Evolutionary conservation across 108 stramenopile species (phyloP).

Genomic region (Nitzschia sp.): DNA sequence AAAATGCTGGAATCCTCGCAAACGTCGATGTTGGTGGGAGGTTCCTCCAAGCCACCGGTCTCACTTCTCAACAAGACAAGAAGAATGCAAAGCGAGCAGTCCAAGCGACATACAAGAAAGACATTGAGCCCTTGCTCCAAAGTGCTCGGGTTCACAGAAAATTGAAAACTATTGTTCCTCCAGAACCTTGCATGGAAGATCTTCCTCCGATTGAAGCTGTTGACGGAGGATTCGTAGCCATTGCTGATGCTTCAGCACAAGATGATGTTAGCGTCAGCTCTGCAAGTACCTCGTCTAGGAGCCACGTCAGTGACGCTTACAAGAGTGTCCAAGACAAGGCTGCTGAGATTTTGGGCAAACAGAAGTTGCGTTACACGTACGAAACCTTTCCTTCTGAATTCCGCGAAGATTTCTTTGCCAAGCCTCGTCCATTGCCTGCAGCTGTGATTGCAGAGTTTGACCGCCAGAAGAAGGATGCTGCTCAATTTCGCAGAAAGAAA

Average conservation of each 20-base stretch:
- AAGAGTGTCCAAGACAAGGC: conserved; percentile 49
- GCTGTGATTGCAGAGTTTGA: conserved; percentile 85
- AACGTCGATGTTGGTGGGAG: conserved; percentile 50
- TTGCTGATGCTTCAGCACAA: conserved; percentile 10
- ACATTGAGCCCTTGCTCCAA: conserved; percentile 69
- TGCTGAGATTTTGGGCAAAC: conserved; percentile 46
- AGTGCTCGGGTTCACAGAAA: conserved; percentile 69
- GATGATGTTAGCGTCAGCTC: conserved; percentile 51
- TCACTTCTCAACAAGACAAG: conserved; percentile 5
- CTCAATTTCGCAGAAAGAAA: conserved; percentile 63
- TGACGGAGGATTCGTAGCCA: conserved; percentile 10
- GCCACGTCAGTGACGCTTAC: conserved; percentile 27
- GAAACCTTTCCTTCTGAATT: conserved; percentile 71
- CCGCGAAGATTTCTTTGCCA: conserved; percentile 65
- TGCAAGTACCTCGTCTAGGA: conserved; percentile 41
- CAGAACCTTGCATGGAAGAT: conserved; percentile 68
- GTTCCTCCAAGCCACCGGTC: conserved; percentile 27
- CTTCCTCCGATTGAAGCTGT: conserved; percentile 43
- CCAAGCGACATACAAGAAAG: conserved; percentile 15
- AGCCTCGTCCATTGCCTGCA: conserved; percentile 72
- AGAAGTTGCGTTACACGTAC: conserved; percentile 55
- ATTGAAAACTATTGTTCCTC: conserved; percentile 84
- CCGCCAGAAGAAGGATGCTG: conserved; percentile 80
- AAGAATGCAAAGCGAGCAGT: conserved; percentile 3
- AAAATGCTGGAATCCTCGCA: conserved; percentile 63